Evolutionary conservation across 1,284 basidiomycete genomes (phyloP), one percentile per base, ranked within the genome.

Genomic region (Sporisorium exsertum): DNA sequence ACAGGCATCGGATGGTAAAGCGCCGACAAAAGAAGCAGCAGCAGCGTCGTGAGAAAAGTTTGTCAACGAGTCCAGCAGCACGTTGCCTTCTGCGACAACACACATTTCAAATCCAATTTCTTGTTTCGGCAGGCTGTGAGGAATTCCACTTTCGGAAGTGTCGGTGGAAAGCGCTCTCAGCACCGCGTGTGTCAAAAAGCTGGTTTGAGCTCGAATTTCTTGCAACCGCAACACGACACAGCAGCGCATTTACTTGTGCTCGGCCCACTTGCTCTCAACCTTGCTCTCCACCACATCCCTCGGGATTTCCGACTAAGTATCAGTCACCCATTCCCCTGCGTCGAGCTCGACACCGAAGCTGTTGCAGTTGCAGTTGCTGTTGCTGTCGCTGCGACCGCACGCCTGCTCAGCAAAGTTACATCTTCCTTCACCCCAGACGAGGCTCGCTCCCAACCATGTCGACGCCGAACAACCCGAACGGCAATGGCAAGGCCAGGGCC

Each of bases 401-500:
- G 35, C 16, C 37, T 40, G 37, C 37, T 53, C 33, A 43, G 37
- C n/a, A n/a, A n/a, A 5, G 2, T 5, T 40, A 37, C 37, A n/a
- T 16, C 37, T 40, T 16, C 37, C n/a, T 40, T n/a, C 18, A 8
- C 13, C 13, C 5, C 16, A 18, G 37, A 18, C 37, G 18, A 51
- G 26, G n/a, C 5, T 5, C 2, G 18, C 18, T 40, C 37, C 24
- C 58, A 27, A 58, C 15, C 61, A 73, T 73, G 71, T 73, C 65
- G 45, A 64, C 70, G 59, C 69, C 63, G 27, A 71, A 57, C 52
- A 60, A 58, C 47, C 43, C 68, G 40, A 71, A 63, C 47, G 51
- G 43, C 54, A 59, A 69, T 42, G 67, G 67, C 58, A 75, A 75
- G 32, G 67, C 55, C n/a, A 70, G 63, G 50, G 72, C 64, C 35